Base-by-base conservation (phyloP, 805 yeast genomes). In the Saccharomycopsis selenospora region DNA sequence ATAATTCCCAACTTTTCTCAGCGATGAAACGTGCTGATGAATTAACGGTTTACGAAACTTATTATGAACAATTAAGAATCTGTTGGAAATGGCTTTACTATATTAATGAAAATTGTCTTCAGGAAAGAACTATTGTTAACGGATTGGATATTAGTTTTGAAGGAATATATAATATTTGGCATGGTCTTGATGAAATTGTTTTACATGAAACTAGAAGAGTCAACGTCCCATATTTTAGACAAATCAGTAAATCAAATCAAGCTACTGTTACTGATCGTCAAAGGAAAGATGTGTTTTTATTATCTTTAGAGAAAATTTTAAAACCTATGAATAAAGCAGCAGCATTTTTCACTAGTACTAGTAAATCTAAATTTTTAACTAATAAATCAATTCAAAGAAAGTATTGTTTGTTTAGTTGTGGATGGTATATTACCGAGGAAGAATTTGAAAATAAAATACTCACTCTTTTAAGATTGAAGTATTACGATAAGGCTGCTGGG, bases 21-120 rank as follows among this genome's bases (percentile, higher is more conserved):
- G 23, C 36, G 17, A 75, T 74, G 42, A 67, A 65, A 24, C 90
- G 90, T 51, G 74, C 82, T 40, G 70, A 72, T 14, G 69, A 85
- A 23, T n/a, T n/a, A n/a, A 66, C 80, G 33, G 86, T 77, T 53
- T 68, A 67, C 25, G 61, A 79, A 28, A 73, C 80, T 42, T 73
- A 65, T 48, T 70, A 69, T 46, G 66, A 68, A n/a, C 84, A 77
- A 53, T 66, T 83, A 44, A 69, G 83, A 52, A 82, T 86, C 56
- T 83, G 95, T 0, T 91, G 98, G 98, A 80, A 83, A 59, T 91
- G 98, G 98, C 66, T 91, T 27, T 76, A 79, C 1, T 76, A 85
- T 45, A 87, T 95, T 0, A 74, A 77, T 47, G 77, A 76, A 38
- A 52, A 49, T 23, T 46, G 50, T 27, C 72, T 85, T 1, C 79